Conservation (phyloP, 768 basidiomycete genomes). For the Termitomyces sp. region DNA sequence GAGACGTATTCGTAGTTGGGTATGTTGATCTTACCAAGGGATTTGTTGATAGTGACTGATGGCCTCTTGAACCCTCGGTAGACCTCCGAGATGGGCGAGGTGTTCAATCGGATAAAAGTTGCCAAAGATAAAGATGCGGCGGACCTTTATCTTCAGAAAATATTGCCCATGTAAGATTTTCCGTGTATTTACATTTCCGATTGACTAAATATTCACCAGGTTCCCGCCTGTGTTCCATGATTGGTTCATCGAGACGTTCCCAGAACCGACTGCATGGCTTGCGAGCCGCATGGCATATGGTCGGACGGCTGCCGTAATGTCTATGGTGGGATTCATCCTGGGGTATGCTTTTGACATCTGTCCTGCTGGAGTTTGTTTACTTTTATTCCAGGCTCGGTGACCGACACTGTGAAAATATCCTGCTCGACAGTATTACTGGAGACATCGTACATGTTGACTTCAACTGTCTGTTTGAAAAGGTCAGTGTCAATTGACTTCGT, state of each 20-base stretch:
- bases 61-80: constrained; percentile 18
- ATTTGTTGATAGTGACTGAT: background rate
- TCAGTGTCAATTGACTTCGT: constrained; percentile 21
- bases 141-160: constrained; percentile 45
- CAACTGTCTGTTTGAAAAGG: constrained; percentile 97
- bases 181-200: background rate
- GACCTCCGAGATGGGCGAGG: constrained; percentile 41
- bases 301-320: constrained; percentile 94
- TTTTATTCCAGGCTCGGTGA: constrained; percentile 79
- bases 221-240: constrained; percentile 89
- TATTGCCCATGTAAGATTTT: constrained; percentile 52
- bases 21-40: constrained; percentile 16
- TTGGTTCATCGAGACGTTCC: constrained; percentile 97
- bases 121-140: constrained; percentile 45
- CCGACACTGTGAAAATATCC: constrained; percentile 93
- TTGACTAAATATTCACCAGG: constrained; percentile 32
- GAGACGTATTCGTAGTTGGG: constrained; percentile 37
- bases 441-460: constrained; percentile 97
- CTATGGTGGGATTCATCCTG: constrained; percentile 95
- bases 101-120: constrained; percentile 51
- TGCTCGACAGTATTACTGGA: constrained; percentile 84
- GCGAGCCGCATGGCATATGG: constrained; percentile 82
- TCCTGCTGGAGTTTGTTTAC: background rate
- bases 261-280: constrained; percentile 95
- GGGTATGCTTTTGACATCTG: constrained; percentile 53